These are phyloP conservation scores for Dacryopinax spathularia DNA, from an alignment of 768 basidiomycete genomes.

Conservation along the genomic window DNA sequence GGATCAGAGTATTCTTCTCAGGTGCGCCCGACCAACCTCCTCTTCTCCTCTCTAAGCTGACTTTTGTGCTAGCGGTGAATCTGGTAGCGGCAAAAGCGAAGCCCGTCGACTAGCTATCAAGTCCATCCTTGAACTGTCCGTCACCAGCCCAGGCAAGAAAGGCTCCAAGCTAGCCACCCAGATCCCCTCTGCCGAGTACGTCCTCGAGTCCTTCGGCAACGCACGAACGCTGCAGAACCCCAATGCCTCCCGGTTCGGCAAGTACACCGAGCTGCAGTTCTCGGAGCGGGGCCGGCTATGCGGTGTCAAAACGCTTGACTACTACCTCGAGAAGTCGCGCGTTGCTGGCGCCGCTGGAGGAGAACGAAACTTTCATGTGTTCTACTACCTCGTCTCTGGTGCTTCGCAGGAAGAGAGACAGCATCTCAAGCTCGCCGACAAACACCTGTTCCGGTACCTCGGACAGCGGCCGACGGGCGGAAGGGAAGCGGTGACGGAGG, in stretches of 20 bases:
- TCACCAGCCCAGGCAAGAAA: constrained; percentile 82
- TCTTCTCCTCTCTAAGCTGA: not conserved
- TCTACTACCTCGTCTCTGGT: constrained; percentile 91
- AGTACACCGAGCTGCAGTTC: constrained; percentile 97
- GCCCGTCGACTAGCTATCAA: constrained; percentile 82
- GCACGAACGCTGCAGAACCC: constrained; percentile 84
- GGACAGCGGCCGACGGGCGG: constrained; percentile 43
- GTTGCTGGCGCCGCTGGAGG: constrained; percentile 79
- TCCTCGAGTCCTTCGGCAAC: constrained; percentile 88
- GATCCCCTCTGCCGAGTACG: constrained; percentile 86
- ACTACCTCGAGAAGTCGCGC: constrained; percentile 83
- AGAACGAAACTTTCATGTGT: constrained; percentile 94
- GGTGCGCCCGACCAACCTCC: constrained; percentile 33
- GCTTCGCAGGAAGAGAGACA: constrained; percentile 77
- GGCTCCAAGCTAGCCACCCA: constrained; percentile 76
- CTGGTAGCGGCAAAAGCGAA: constrained; percentile 88
- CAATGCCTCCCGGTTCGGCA: constrained; percentile 92
- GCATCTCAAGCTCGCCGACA: constrained; percentile 72
- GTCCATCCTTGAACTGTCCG: constrained; percentile 76
- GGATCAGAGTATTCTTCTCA: constrained; percentile 81
- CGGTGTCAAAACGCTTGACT: constrained; percentile 90
- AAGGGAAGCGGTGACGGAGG: constrained; percentile 51
- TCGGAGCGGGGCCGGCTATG: constrained; percentile 75
- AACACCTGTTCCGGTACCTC: constrained; percentile 72
- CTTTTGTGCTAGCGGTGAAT: constrained; percentile 54